Evolutionary conservation across 441 rosid genomes (phyloP).

Genomic region (Euphorbia corollata): DNA sequence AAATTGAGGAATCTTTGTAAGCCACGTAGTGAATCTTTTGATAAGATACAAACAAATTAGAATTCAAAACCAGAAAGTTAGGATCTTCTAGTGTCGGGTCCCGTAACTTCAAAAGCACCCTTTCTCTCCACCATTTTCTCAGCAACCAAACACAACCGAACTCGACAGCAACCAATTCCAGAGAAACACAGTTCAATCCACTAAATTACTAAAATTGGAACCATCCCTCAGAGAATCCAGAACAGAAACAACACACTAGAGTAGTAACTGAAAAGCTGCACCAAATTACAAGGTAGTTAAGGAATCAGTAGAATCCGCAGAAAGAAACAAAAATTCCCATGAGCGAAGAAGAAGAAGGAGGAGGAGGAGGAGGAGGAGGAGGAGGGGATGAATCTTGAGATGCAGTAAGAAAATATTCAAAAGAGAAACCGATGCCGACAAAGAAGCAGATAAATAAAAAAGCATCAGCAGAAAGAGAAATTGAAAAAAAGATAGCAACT

Average conservation of each 20-base stretch:
- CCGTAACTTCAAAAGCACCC: neutral
- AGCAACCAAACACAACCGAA: conserved; percentile 5
- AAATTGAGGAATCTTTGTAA: conserved; percentile 5
- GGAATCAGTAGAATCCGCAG: neutral
- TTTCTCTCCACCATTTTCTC: conserved; percentile 8
- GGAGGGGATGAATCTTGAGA: conserved; percentile 1
- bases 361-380: too few species aligned
- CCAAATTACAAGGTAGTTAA: neutral
- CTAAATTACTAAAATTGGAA: neutral
- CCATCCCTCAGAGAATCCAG: neutral
- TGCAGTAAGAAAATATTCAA: conserved; percentile 32
- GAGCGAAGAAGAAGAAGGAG: neutral
- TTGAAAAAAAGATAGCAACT: conserved; percentile 12
- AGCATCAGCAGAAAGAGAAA: conserved; percentile 21
- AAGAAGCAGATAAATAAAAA: conserved; percentile 37
- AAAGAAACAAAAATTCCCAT: neutral
- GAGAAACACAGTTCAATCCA: conserved; percentile 9
- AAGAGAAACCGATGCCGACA: conserved; percentile 44
- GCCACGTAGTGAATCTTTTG: neutral
- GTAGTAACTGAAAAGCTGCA: conserved; percentile 4
- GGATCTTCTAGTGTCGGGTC: neutral
- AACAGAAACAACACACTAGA: neutral
- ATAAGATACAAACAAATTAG: conserved; percentile 13
- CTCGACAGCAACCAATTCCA: neutral
- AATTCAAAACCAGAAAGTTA: conserved; percentile 8